Evolutionary conservation across 768 basidiomycete species (phyloP), one percentile per base, ranked within the genome.

Genomic region (Phylloporus arenicola): DNA sequence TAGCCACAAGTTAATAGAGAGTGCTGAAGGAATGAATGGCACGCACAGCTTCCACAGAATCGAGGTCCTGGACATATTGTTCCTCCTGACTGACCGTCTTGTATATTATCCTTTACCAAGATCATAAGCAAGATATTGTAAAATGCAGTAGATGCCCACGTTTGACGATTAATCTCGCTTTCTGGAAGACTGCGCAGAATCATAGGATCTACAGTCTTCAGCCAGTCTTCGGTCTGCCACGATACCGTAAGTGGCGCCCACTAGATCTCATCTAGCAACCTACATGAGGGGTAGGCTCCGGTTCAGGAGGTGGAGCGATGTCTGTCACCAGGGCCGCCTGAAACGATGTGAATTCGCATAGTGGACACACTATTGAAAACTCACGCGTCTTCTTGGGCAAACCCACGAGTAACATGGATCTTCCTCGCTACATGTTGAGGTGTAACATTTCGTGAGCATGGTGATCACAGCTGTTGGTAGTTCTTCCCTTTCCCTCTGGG

Each of bases 391-490:
- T 52, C 62, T 56, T 16, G 88, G 88, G 70, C 93, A 96, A 8
- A 80, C 75, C 67, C 80, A 86, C 3, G 90, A 81, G 67, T 94
- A 96, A 65, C 93, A 96, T 3, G 82, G 76, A 13, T 72, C 68
- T 22, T 86, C 90, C 29, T 92, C 92, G 37, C 78, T 80, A 64
- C 94, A 97, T 52, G 81, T 85, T 1, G 91, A 84, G 1, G 87
- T 83, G 68, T 95, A 97, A 65, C 96, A 99, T 57, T 83, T 79
- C 6, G 94, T 95, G 52, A 96, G 72, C 69, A 86, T 81, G 1
- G 92, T 95, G 57, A 93, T 79, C 5, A 99, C 87, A 2, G 89
- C 92, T 0, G 91, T 94, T 2, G 92, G 92, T 10, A 94, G 65
- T 76, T 92, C 69, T 60, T 83, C 83, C 35, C 76, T 73, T 62